These are phyloP conservation scores for Sporothrix dimorphospora DNA, from an alignment of 2,329 filamentous ascomycete genomes.

Conservation along the genomic window DNA sequence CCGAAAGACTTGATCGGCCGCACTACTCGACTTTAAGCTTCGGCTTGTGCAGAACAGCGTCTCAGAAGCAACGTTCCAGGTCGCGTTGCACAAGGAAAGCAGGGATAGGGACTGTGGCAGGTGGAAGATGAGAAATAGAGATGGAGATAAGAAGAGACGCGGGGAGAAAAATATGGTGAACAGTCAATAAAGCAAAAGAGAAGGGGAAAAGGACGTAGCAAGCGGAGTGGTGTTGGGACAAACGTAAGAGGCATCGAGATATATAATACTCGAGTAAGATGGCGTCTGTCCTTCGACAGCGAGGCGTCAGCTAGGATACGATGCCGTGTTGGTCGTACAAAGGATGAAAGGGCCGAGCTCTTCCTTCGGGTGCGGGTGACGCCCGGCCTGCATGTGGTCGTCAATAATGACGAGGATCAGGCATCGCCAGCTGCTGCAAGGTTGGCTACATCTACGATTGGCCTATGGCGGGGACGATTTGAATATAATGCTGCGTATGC, in stretches of 20 bases:
- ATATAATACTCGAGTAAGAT: background rate
- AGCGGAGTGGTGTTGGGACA: background rate
- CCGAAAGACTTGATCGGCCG: background rate
- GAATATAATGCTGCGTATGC: background rate
- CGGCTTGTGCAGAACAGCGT: conserved; percentile 13
- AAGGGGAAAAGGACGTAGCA: background rate
- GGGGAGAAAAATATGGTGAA: background rate
- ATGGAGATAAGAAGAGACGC: background rate
- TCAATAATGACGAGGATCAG: conserved; percentile 10
- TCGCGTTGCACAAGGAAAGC: conserved; percentile 5
- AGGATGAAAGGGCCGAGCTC: background rate
- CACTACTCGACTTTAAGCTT: conserved; percentile 8
- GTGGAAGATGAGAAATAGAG: background rate
- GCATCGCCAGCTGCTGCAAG: background rate
- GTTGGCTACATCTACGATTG: background rate
- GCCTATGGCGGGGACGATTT: background rate
- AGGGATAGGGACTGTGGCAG: background rate
- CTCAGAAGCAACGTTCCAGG: conserved; percentile 18
- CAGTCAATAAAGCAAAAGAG: background rate
- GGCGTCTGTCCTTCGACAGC: background rate
- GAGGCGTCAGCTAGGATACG: background rate
- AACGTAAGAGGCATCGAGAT: background rate
- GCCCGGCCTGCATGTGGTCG: background rate
- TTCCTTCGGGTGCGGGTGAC: background rate
- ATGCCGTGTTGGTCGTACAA: background rate